phyloP scores from a whole-genome alignment of 2,329 filamentous ascomycete genomes.

The Calonectria hawksworthii region DNA sequence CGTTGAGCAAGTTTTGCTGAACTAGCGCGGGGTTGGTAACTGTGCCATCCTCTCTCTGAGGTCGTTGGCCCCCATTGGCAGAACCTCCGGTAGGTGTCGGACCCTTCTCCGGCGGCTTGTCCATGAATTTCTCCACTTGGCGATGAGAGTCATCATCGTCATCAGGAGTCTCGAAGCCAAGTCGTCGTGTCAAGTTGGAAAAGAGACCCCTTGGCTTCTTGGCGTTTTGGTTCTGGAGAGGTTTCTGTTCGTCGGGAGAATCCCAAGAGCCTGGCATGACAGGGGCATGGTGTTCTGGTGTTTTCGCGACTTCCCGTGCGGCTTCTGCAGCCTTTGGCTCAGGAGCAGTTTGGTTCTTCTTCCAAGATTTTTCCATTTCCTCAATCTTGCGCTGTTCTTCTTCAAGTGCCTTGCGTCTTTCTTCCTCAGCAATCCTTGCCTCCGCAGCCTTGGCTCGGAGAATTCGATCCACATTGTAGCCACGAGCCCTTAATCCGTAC shows the following conservation, averaged over 20 bases:
- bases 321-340: slow-evolving; percentile 56
- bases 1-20: slow-evolving; percentile 80
- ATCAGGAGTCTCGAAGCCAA: slow-evolving; percentile 73
- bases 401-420: slow-evolving; percentile 80
- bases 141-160: slow-evolving; percentile 58
- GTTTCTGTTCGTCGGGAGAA: slow-evolving; percentile 67
- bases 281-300: slow-evolving; percentile 56
- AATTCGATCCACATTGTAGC: slow-evolving; percentile 97
- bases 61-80: slow-evolving; percentile 30
- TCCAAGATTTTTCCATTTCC: slow-evolving; percentile 64
- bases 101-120: slow-evolving; percentile 44
- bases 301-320: slow-evolving; percentile 55
- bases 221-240: slow-evolving; percentile 50
- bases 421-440: slow-evolving; percentile 87
- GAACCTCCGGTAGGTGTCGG: slow-evolving; percentile 33
- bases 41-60: slow-evolving; percentile 60
- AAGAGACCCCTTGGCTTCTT: slow-evolving; percentile 72
- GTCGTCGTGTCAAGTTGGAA: slow-evolving; percentile 74
- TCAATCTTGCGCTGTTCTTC: slow-evolving; percentile 79
- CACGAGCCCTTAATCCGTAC: slow-evolving; percentile 84
- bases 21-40: slow-evolving; percentile 73
- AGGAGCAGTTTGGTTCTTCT: slow-evolving; percentile 30
- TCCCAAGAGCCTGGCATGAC: slow-evolving; percentile 84
- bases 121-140: slow-evolving; percentile 60
- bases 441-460: slow-evolving; percentile 89